Evolutionary conservation across 805 yeast species (phyloP), one percentile per base, ranked within the genome.

Genomic region (Teunomyces stri): DNA sequence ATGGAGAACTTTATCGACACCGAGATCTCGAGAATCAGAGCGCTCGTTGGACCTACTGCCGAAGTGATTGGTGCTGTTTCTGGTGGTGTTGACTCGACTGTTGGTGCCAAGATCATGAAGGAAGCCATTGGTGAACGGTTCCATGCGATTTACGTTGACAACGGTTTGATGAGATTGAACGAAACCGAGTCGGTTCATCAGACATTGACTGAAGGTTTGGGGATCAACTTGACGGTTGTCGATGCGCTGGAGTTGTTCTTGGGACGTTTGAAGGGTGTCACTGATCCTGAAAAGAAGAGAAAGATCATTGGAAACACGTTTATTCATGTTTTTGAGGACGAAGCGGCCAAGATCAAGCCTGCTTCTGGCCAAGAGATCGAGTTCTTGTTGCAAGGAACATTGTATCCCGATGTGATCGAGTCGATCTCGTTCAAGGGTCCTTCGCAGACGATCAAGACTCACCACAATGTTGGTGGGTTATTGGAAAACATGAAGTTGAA

Each of bases 31-130:
- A 85, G 99, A 72, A 94, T 94, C 60, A 82, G 90, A 70, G 78
- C 81, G 45, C 76, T 92, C 56, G 97, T 94, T 57, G 99, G 99
- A 44, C 97, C 97, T 57, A 85, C 90, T 48, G 98, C 97, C 48
- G 98, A 94, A 74, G 99, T 94, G 55, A 94, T 94, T 64, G 99
- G 99, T 74, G 99, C 99, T 47, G 99, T 94, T 55, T 89, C 97
- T 45, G 99, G 99, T 63, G 99, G 99, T 77, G 99, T 94, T 53
- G 99, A 94, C 74, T 94, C 99, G 44, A 94, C 99, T 42, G 99
- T 94, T 51, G 99, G 97, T 56, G 97, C 99, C 55, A 94, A 92
- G 78, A 80, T 94, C 66, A 87, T 94, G 96, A 85, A 89, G 55
- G 97, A 88, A 75, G 99, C 99, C 56, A 94, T 94, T 69, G 99